These are phyloP conservation scores for Cryptosporidium ubiquitum DNA, from an alignment of 169 alveolate genomes.

Conservation along the genomic window DNA sequence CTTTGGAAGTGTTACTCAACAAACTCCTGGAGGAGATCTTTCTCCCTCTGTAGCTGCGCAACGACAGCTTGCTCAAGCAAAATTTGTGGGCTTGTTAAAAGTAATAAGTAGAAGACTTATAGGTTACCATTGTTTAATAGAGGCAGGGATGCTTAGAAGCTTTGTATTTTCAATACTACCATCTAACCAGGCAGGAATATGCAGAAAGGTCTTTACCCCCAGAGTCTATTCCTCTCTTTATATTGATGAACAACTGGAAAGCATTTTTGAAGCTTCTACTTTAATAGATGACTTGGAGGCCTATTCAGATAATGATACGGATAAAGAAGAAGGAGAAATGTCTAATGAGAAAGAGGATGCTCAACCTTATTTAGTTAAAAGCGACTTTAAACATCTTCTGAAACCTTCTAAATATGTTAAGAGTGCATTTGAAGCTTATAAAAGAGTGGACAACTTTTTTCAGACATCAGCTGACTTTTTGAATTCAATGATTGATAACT, in stretches of 20 bases:
- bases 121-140: constrained; percentile 9
- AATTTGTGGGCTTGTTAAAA: constrained; percentile 52
- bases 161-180: constrained; percentile 54
- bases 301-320: constrained; percentile 7
- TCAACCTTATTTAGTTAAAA: neutral
- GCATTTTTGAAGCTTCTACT: neutral
- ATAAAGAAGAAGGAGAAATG: constrained; percentile 72
- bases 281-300: neutral
- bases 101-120: constrained; percentile 26
- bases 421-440: constrained; percentile 13
- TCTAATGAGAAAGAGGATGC: neutral
- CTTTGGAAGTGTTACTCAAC: no score
- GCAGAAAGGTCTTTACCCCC: constrained; percentile 45
- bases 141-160: constrained; percentile 55
- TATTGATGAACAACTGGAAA: constrained; percentile 13
- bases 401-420: constrained; percentile 11
- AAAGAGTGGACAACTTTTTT: constrained; percentile 36
- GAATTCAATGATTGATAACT: neutral
- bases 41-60: constrained; percentile 68
- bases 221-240: neutral
- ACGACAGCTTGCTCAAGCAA: constrained; percentile 72
- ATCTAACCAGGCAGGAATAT: constrained; percentile 67
- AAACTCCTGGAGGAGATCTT: neutral
- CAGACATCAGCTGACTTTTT: constrained; percentile 33
- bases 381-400: constrained; percentile 1